Conservation (phyloP, 2,329 filamentous ascomycete species). For the Trichoderma koningii region DNA sequence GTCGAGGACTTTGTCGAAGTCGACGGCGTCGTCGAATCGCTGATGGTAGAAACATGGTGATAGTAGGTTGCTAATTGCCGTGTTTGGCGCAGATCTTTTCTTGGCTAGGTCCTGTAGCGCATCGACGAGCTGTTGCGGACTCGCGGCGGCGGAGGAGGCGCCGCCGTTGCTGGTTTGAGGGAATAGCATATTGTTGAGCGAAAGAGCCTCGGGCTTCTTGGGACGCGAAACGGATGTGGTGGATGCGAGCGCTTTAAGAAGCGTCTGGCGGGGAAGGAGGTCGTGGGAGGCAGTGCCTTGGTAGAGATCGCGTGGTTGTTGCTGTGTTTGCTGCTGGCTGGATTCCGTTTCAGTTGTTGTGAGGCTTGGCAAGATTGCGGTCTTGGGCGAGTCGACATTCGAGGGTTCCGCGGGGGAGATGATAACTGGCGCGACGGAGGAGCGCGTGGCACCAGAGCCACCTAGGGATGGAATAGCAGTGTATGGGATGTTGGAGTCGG, state of each 20-base stretch:
- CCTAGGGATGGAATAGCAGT: conserved; percentile 35
- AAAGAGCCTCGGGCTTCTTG: conserved; percentile 64
- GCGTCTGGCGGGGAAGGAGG: conserved; percentile 71
- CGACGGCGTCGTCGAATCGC: conserved; percentile 92
- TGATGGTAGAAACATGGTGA: conserved; percentile 98
- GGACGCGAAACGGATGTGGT: conserved; percentile 43
- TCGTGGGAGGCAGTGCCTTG: conserved; percentile 62
- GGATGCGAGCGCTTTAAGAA: conserved; percentile 79
- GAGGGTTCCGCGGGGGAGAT: conserved; percentile 25
- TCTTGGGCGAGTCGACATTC: neutral
- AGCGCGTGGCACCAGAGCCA: conserved; percentile 29
- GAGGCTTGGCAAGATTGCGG: conserved; percentile 5
- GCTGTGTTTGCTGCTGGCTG: neutral
- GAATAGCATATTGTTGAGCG: conserved; percentile 56
- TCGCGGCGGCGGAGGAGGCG: conserved; percentile 35
- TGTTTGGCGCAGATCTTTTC: conserved; percentile 41
- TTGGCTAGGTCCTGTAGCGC: conserved; percentile 57
- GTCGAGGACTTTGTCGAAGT: conserved; percentile 91
- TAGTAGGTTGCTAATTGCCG: conserved; percentile 66
- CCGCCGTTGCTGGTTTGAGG: conserved; percentile 13
- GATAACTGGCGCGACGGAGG: conserved; percentile 27
- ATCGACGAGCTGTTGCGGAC: conserved; percentile 62
- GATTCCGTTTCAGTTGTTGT: neutral
- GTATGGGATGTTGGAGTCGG: conserved; percentile 29
- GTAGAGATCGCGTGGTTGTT: conserved; percentile 39